Base-by-base conservation (phyloP, 768 basidiomycete genomes). In the Podaxis mareebaensis region DNA sequence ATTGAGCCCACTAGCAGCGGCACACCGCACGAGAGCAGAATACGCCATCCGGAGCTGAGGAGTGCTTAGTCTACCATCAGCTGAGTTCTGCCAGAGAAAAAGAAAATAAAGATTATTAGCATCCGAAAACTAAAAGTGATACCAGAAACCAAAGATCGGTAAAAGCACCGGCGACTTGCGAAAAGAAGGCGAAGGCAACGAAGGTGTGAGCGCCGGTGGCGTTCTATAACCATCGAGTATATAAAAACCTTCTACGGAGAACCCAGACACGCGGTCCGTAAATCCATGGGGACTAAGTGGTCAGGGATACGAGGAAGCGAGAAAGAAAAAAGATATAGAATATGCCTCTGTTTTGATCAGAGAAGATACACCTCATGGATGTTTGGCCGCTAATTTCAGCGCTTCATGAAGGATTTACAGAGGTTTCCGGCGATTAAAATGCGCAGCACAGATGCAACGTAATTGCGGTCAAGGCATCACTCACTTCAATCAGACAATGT, bases 21-120 rank as follows among this genome's bases (percentile, higher is more conserved):
- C 89, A 60, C 85, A 83, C 64, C 82, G 77, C 26, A 92, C 85
- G 12, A 94, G 79, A 6, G 89, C 83, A n/a, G 88, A 78, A 69
- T 84, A 93, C 5, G 94, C 92, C 44, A 93, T 79, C 30, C 88
- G 76, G 7, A 95, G 80, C 69, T 95, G 94, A 0, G 79, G 61
- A 0, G 82, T 83, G 62, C 79, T 89, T 13, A 95, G 77, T 65
- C 77, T 80, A 26, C 82, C 85, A 44, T 89, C 83, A 0, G 71
- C 71, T 1, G 91, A 87, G 72, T 90, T 92, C 89, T 92, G 15
- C 20, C 7, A 10, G 15, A 53, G 7, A 64, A 63, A 49, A 7
- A 26, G 52, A 60, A 22, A 13, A 20, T 54, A n/a, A 49, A 55
- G 39, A 49, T 44, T 61, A 60, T n/a, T 46, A n/a, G n/a, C 53